Conservation (phyloP, 345 rosid genomes). For the rapeseed (Brassica napus) region Da-Ae NC_063437.1:2941001-2941500, state of each 20-base stretch:
- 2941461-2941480: slow-evolving; percentile 34
- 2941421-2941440: slow-evolving; percentile 36
- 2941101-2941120: slow-evolving; percentile 62
- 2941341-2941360: slow-evolving; percentile 42
- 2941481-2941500: slow-evolving; percentile 37
- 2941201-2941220: slow-evolving; percentile 39
- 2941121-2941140: slow-evolving; percentile 64
- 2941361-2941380: slow-evolving; percentile 47
- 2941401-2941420: slow-evolving; percentile 39
- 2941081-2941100: slow-evolving; percentile 44
- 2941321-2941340: slow-evolving; percentile 44
- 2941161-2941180: slow-evolving; percentile 51
- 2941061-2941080: slow-evolving; percentile 45
- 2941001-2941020: slow-evolving; percentile 40
- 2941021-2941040: slow-evolving; percentile 44
- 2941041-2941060: slow-evolving; percentile 46
- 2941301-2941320: slow-evolving; percentile 77
- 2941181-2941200: slow-evolving; percentile 44
- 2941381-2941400: slow-evolving; percentile 42
- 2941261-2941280: slow-evolving; percentile 43
- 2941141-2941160: slow-evolving; percentile 47
- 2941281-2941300: slow-evolving; percentile 40
- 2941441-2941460: slow-evolving; percentile 38
- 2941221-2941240: slow-evolving; percentile 45
- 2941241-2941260: slow-evolving; percentile 52